Base-by-base conservation (phyloP, 129 eudicot genomes). In the Chrysanthemum lavandulifolium region DNA sequence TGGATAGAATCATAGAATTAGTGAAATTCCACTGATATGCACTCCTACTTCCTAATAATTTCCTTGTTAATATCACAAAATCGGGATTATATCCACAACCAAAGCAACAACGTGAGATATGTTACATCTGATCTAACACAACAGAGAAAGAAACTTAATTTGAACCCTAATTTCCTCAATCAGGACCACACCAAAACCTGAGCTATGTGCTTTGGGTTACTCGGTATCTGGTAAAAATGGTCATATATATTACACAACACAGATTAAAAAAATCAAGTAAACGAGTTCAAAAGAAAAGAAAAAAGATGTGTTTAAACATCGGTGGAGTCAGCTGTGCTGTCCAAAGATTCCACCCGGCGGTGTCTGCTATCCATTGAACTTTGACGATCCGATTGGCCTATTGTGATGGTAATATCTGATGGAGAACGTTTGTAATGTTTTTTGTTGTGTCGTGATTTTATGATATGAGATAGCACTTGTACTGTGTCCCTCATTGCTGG, bases 401-500 rank as follows among this genome's bases (percentile, higher is more conserved):
- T 66, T 2, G 25, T 57, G 65, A 89, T 78, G 1, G 76, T 60
- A 72, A 83, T 81, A 14, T 84, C 90, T 36, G 94, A 74, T 23
- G 64, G 68, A 14, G 91, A 73, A 33, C 76, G 82, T 43, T 74
- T 78, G n/a, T 78, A 78, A 53, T 76, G 96, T 72, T 75, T 85
- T 76, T 68, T 83, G 14, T 52, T 68, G 45, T 87, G 85, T 67
- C 90, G 80, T 10, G 76, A 55, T 72, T 92, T 89, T 48, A 74
- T 62, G 53, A 87, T 82, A 65, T 82, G 85, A 1, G 98, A 85
- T 23, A 92, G 80, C 19, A 80, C 88, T 71, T 85, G 91, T 36
- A 92, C 95, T 2, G 66, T 87, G 82, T 89, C 95, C 62, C 98
- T 89, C 98, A 89, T 92, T 18, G 91, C 81, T 12, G 98, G 96